These are phyloP conservation scores for Ajuga chamaepitys DNA, from an alignment of 257 asterid species.

Conservation along the genomic window DNA sequence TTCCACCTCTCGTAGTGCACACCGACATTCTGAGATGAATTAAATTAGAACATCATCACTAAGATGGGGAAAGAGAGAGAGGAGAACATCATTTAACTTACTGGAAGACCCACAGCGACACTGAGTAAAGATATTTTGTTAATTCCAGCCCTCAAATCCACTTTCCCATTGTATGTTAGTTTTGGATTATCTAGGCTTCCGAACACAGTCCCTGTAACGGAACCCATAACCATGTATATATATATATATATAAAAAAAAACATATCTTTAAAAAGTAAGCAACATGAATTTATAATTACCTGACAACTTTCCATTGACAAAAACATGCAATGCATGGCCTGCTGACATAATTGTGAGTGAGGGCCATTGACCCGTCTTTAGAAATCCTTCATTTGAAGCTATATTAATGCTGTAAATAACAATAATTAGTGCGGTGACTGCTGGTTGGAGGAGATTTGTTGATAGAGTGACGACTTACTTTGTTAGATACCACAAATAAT, in stretches of 20 bases:
- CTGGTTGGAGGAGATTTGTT: background rate
- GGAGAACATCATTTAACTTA: conserved; percentile 28
- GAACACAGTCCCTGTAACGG: conserved; percentile 40
- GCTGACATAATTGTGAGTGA: conserved; percentile 75
- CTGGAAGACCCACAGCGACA: conserved; percentile 80
- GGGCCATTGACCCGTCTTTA: conserved; percentile 50
- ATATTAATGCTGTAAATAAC: conserved; percentile 47
- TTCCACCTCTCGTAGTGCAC: conserved; percentile 76
- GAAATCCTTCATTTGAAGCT: conserved; percentile 60
- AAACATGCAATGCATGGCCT: conserved; percentile 84
- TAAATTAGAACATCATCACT: background rate
- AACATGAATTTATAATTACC: conserved; percentile 31
- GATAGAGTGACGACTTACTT: conserved; percentile 38
- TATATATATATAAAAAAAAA: background rate
- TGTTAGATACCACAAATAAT: conserved; percentile 85
- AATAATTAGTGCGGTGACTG: too few relatives aligned
- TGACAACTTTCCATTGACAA: conserved; percentile 57
- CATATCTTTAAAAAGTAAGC: background rate
- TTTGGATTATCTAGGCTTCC: conserved; percentile 65
- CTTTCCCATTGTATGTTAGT: conserved; percentile 39
- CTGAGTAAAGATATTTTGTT: conserved; percentile 87
- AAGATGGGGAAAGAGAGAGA: background rate
- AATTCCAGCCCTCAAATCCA: conserved; percentile 57
- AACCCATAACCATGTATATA: background rate
- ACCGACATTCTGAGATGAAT: conserved; percentile 61